Evolutionary conservation across 139 green algal genomes (phyloP).

Genomic region (Chlorella sp.): DNA sequence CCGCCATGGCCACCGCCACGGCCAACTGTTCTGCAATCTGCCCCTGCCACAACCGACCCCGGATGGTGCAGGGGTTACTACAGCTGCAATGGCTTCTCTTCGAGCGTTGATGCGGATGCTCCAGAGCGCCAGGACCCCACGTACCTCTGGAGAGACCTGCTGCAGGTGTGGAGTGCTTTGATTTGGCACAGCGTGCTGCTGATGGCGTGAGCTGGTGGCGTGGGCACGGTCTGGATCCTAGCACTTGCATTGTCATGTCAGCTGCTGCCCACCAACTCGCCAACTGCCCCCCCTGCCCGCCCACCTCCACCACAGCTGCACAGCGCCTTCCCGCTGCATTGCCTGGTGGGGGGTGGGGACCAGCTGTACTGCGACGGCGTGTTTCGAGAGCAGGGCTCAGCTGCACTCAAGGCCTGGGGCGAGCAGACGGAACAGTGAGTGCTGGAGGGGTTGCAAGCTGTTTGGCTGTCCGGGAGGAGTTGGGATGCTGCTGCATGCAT

Average conservation of each 20-base stretch:
- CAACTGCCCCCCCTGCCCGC: no score
- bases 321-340: constrained; percentile 59
- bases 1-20: not conserved
- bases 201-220: no score
- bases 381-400: not conserved
- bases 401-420: not conserved
- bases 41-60: not conserved
- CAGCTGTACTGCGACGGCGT: constrained; percentile 13
- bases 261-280: no score
- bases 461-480: no score
- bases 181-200: no score
- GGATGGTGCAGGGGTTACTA: constrained; percentile 36
- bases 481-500: not conserved
- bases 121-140: constrained; percentile 27
- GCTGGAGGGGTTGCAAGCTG: not conserved
- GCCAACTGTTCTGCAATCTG: not conserved
- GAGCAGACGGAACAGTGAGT: not conserved
- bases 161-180: constrained; percentile 7
- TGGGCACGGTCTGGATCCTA: no score
- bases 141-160: constrained; percentile 56
- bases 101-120: not conserved
- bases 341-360: constrained; percentile 64
- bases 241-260: no score
- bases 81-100: constrained; percentile 56
- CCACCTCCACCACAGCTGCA: constrained; percentile 36